These are phyloP conservation scores for Cladosporium sphaerospermum DNA, from an alignment of 2,329 filamentous ascomycete species.

Conservation along the genomic window DNA sequence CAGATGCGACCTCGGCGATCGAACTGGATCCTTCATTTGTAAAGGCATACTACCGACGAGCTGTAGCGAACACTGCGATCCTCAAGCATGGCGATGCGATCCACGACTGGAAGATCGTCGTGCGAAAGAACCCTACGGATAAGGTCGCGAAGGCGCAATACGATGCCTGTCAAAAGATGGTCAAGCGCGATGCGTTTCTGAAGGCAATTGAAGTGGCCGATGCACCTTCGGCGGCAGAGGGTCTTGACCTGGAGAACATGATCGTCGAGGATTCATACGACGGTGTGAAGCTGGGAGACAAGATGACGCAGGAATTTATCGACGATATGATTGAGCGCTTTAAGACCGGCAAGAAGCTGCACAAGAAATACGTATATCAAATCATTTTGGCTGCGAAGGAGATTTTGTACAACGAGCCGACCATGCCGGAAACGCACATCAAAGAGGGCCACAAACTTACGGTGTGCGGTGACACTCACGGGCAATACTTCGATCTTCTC, in stretches of 20 bases:
- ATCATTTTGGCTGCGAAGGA: conserved; percentile 88
- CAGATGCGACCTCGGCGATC: conserved; percentile 84
- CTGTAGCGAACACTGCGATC: conserved; percentile 85
- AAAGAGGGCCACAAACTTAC: conserved; percentile 73
- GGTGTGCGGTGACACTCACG: conserved; percentile 95
- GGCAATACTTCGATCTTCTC: conserved; percentile 95
- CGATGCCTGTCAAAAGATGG: conserved; percentile 88
- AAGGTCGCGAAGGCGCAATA: conserved; percentile 87
- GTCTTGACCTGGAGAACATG: conserved; percentile 81
- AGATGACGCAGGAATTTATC: conserved; percentile 96
- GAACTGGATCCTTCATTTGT: conserved; percentile 81
- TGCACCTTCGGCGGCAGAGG: conserved; percentile 85
- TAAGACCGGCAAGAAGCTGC: conserved; percentile 91
- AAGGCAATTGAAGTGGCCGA: conserved; percentile 92
- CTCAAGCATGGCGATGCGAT: conserved; percentile 81
- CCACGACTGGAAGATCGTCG: conserved; percentile 85
- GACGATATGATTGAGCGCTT: conserved; percentile 96
- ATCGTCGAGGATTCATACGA: conserved; percentile 78
- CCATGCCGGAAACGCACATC: conserved; percentile 91
- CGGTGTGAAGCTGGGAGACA: conserved; percentile 65
- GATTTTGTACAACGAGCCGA: conserved; percentile 84
- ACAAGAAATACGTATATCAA: conserved; percentile 95
- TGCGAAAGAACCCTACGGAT: conserved; percentile 79
- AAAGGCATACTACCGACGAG: conserved; percentile 94
- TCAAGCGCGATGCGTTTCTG: conserved; percentile 86